Evolutionary conservation across 139 green algal genomes (phyloP).

Genomic region (Chlorella vulgaris): DNA sequence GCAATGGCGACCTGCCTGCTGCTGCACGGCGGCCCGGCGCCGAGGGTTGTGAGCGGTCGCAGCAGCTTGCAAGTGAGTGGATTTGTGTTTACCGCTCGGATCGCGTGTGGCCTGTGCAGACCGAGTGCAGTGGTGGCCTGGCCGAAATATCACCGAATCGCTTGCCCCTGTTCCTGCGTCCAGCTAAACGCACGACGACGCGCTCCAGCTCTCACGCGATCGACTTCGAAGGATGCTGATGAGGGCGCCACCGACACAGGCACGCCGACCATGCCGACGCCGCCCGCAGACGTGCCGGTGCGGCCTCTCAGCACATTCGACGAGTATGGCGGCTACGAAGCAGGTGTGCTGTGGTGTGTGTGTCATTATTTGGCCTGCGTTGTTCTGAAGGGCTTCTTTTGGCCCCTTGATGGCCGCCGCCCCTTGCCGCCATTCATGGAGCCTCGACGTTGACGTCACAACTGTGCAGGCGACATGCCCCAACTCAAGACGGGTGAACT

Average conservation of each 20-base stretch:
- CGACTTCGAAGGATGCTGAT: no score
- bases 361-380: neutral
- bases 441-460: neutral
- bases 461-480: constrained; percentile 9
- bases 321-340: constrained; percentile 9
- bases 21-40: no score
- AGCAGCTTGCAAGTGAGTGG: no score
- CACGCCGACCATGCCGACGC: neutral
- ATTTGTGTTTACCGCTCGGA: no score
- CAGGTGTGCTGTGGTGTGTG: neutral
- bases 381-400: neutral
- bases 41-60: no score
- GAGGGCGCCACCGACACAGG: neutral
- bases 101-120: no score
- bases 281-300: neutral
- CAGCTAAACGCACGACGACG: no score
- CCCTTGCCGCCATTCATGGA: neutral
- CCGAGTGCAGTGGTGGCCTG: no score
- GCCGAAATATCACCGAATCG: no score
- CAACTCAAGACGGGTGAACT: neutral
- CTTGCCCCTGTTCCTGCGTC: no score
- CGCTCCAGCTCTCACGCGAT: no score
- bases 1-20: no score
- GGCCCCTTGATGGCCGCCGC: neutral
- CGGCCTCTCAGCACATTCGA: neutral